Conservation (phyloP, 106 monocot genomes). For the Dactylorhiza incarnata region DNA sequence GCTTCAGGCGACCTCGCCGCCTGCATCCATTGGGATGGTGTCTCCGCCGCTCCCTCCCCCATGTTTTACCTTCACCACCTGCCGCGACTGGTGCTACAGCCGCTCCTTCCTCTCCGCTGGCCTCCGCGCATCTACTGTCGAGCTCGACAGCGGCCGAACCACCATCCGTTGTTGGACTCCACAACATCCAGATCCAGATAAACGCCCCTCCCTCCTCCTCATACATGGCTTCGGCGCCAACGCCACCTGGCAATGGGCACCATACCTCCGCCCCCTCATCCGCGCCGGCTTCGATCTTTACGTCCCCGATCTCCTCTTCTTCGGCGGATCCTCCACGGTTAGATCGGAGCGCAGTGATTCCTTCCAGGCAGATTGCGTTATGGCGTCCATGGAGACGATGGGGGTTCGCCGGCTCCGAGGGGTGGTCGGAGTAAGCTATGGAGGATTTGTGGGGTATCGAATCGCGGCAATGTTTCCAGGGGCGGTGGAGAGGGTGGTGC, state of each 20-base stretch:
- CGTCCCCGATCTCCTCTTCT: conserved; percentile 45
- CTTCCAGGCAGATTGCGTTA: conserved; percentile 61
- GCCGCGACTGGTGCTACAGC: conserved; percentile 45
- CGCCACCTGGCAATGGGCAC: conserved; percentile 27
- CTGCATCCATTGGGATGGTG: not conserved
- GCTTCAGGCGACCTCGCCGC: not conserved
- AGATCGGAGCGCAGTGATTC: conserved; percentile 48
- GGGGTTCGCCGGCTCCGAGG: conserved; percentile 31
- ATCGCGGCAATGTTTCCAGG: conserved; percentile 50
- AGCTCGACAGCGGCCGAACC: conserved; percentile 21
- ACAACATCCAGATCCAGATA: conserved; percentile 9
- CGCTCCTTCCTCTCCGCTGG: conserved; percentile 57
- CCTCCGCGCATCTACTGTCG: conserved; percentile 30
- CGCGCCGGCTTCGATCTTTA: conserved; percentile 24
- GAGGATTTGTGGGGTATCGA: conserved; percentile 75
- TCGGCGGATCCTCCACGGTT: conserved; percentile 50
- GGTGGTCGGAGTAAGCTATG: conserved; percentile 70
- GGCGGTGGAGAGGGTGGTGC: conserved; percentile 49
- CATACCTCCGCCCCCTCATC: conserved; percentile 13
- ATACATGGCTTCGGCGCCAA: conserved; percentile 33
- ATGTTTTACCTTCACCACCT: conserved; percentile 53
- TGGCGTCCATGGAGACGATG: conserved; percentile 34
- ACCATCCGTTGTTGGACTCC: conserved; percentile 25
- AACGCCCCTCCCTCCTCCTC: conserved; percentile 17
- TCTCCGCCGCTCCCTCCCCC: not conserved